Evolutionary conservation across 1,284 basidiomycete species (phyloP), one percentile per base, ranked within the genome.

Genomic region (Gomphus bonarii): DNA sequence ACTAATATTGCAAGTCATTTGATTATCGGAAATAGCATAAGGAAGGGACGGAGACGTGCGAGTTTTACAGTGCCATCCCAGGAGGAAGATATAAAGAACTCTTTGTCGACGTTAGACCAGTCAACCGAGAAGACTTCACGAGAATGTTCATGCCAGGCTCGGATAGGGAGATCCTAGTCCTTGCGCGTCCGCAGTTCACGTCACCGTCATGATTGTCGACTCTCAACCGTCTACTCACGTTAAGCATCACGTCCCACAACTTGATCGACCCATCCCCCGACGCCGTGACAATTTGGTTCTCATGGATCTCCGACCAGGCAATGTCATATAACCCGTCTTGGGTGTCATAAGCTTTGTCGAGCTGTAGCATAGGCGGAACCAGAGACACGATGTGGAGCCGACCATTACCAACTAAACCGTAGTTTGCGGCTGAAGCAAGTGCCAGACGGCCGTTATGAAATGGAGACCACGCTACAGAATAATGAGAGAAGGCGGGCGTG

Each of bases 21-120:
- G 22, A 10, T 16, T 18, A 25, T 22, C 5, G 52, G n/a, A 2
- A n/a, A 44, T 44, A 16, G 36, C 7, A 12, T 25, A 25, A 40
- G 25, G 25, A n/a, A 43, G 28, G 22, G 38, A 31, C 18, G 30
- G 44, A 12, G 11, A 75, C 88, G 57, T 65, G 94, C 94, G 43
- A 97, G 68, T 71, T 97, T 95, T 40, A 95, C 80, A 3, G 79
- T 82, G 31, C 91, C 91, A 67, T 99, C 95, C 95, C 95, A 98
- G 22, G 88, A 91, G 1, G 86, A 82, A 1, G 91, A 94, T 4
- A 82, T 81, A 69, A 99, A 98, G 1, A 82, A 77, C 60, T 92
- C 86, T 69, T 99, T 99, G 64, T 89, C 84, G 59, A 97, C 71
- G 69, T 97, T 98, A 62, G 89, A 95, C 95, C 95, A 99, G 69